These are phyloP conservation scores for Rhizoclosmatium globosum DNA, from an alignment of 192 early-diverging fungal species.

Conservation along the genomic window DNA sequence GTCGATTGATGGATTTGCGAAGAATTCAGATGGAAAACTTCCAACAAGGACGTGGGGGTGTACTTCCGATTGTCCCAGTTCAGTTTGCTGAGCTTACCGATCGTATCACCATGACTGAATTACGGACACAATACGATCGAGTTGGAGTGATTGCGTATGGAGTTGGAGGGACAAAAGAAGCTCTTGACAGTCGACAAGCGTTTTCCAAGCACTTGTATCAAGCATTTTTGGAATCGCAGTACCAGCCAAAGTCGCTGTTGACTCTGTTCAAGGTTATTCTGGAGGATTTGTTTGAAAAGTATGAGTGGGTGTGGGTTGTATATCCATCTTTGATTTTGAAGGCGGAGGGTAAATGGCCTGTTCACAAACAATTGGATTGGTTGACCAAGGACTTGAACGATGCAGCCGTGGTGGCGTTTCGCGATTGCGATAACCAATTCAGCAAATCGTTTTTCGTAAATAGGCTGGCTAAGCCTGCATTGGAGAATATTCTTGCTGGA, in stretches of 20 bases:
- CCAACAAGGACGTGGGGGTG: neutral
- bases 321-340: neutral
- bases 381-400: too few species aligned
- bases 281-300: neutral
- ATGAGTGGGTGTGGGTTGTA: slow-evolving; percentile 18
- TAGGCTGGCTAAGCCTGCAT: too few species aligned
- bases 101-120: neutral
- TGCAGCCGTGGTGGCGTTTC: too few species aligned
- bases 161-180: neutral
- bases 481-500: too few species aligned
- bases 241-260: too few species aligned
- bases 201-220: too few species aligned
- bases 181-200: too few species aligned
- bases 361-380: too few species aligned
- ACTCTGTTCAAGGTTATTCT: too few species aligned
- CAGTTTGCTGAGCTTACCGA: neutral
- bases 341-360: neutral
- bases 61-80: slow-evolving; percentile 1
- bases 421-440: too few species aligned
- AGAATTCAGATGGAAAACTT: neutral
- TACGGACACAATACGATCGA: neutral
- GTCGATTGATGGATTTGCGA: slow-evolving; percentile 1
- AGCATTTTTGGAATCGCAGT: too few species aligned
- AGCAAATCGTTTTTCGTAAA: too few species aligned
- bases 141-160: neutral